A percentile compares a stretch with the other conserved stretches of the same genome.
These are phyloP conservation scores for Lasiodiplodia citricola DNA, from an alignment of 2,329 filamentous ascomycete species.

Conservation along the genomic window DNA sequence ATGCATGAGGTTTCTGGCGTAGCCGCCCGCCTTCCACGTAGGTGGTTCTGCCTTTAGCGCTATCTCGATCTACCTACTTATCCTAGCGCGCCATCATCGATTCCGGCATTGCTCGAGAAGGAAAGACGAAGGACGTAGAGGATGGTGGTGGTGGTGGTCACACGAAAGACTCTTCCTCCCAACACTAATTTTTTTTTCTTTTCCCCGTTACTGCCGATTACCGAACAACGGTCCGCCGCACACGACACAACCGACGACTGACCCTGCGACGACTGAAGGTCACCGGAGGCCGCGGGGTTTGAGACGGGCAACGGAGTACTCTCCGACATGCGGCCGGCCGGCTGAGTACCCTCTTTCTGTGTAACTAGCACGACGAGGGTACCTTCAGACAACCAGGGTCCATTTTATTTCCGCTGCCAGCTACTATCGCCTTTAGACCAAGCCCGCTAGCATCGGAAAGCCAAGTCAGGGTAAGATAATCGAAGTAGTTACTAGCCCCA, in stretches of 20 bases:
- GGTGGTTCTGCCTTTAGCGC: not conserved
- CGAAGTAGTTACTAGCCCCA: too few relatives aligned
- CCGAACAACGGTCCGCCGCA: too few relatives aligned
- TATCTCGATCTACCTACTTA: not conserved
- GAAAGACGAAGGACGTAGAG: too few relatives aligned
- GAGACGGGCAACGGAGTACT: not conserved
- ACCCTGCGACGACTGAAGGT: not conserved
- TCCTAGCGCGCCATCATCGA: not conserved
- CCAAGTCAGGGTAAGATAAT: too few relatives aligned
- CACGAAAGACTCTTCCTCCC: too few relatives aligned
- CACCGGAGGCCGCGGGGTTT: not conserved
- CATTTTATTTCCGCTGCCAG: too few relatives aligned
- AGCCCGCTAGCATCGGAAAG: too few relatives aligned
- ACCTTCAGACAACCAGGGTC: not conserved
- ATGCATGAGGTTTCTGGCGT: not conserved
- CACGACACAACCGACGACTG: not conserved
- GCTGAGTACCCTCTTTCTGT: not conserved
- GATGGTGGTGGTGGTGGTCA: too few relatives aligned
- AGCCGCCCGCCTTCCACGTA: not conserved
- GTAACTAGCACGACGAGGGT: not conserved
- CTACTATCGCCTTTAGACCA: too few relatives aligned
- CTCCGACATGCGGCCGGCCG: not conserved
- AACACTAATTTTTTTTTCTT: too few relatives aligned
- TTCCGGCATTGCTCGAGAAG: too few relatives aligned
- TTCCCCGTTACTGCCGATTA: too few relatives aligned